Evolutionary conservation across 23 red algal species (phyloP).

Genomic region (Gracilaria vermiculophylla): DNA sequence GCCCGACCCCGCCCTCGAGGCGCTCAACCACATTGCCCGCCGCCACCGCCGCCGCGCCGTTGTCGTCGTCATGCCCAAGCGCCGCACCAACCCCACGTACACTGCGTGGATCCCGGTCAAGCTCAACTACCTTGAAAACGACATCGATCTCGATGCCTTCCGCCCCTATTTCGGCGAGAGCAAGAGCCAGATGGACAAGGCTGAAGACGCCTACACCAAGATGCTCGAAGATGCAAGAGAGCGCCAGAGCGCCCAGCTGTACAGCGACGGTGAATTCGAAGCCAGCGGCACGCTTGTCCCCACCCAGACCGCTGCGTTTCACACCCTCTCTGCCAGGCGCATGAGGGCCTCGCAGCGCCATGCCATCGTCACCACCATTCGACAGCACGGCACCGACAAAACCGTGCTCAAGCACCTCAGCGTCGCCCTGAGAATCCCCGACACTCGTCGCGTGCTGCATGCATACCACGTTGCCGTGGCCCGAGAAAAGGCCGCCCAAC

Average conservation of each 20-base stretch:
- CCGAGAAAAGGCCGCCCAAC: not conserved
- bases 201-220: slow-evolving; percentile 10
- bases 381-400: not conserved
- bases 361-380: slow-evolving; percentile 24
- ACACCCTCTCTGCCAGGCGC: not conserved
- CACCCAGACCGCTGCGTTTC: not conserved
- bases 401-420: not conserved
- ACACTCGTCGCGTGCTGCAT: slow-evolving; percentile 12
- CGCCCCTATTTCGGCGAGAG: slow-evolving; percentile 53
- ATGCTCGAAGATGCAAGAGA: slow-evolving; percentile 25
- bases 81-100: slow-evolving; percentile 27
- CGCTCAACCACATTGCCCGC: not conserved
- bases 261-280: slow-evolving; percentile 23
- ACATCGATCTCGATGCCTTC: slow-evolving; percentile 27
- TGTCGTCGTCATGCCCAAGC: not conserved
- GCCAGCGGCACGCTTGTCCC: not conserved
- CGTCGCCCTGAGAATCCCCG: not conserved
- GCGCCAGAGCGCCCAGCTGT: not conserved
- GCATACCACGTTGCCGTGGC: not conserved
- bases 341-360: slow-evolving; percentile 14
- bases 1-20: not conserved
- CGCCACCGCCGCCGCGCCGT: not conserved
- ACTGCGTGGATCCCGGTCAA: slow-evolving; percentile 48
- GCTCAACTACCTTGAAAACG: slow-evolving; percentile 27
- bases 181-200: slow-evolving; percentile 26